Evolutionary conservation across 352 stramenopile genomes (phyloP), one percentile per base, ranked within the genome.

Genomic region (Phytophthora multivora): DNA sequence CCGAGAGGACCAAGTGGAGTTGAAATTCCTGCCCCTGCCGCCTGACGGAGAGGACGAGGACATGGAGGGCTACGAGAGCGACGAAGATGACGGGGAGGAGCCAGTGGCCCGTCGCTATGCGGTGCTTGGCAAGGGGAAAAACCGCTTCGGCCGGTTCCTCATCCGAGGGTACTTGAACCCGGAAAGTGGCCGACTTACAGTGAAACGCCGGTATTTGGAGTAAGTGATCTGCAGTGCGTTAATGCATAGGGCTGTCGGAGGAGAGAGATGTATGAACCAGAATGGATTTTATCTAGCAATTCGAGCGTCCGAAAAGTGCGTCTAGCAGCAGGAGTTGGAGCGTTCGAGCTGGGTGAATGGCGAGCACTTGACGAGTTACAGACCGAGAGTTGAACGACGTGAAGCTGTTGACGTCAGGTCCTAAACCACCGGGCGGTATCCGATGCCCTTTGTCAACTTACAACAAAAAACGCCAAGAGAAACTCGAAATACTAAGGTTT

Each of bases 41-140:
- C 45, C 58, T 40, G 73, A 51, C 45, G 59, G 26, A 58, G 68
- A 55, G 30, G 64, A 57, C 18, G 69, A 68, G 33, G 52, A 71
- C 9, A 66, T 56, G 39, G 43, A 71, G 35, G 40, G 42, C 38
- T 50, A 68, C 9, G 60, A 67, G 5, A 66, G 50, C 19, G 63
- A 80, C 11, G 64, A 69, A 16, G 49, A 31, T 16, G 51, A 69
- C 16, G 59, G 59, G n/a, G 65, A 83, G 3, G 66, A 77, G 30
- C 52, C 46, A 2, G 59, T 56, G 25, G 55, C 52, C 13, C 64
- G 59, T 6, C 69, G 66, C 50, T 91, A 89, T 58, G 63, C 72
- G 48, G 80, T 92, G 48, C 70, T 88, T n/a, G 83, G 83, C 45
- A 82, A 77, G 30, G 83, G 83, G 21, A 80, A 79, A 53, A 92